Evolutionary conservation across 1,284 basidiomycete genomes (phyloP).

Genomic region (Microbotryomycetes sp.): DNA sequence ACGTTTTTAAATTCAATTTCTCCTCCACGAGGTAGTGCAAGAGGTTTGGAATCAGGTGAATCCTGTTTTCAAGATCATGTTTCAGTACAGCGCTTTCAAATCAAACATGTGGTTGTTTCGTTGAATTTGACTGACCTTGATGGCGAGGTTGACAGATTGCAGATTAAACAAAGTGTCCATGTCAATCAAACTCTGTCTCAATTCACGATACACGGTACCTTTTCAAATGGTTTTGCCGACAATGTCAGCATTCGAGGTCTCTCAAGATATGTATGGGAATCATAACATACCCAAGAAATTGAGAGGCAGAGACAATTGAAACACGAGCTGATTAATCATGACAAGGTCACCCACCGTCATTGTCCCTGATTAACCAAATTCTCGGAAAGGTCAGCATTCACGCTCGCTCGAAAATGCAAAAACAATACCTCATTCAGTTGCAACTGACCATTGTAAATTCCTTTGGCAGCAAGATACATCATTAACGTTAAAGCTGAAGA

Average conservation of each 20-base stretch:
- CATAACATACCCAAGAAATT: slow-evolving; percentile 71
- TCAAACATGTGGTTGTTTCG: not conserved
- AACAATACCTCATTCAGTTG: not conserved
- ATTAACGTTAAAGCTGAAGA: slow-evolving; percentile 84
- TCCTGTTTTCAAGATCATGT: slow-evolving; percentile 49
- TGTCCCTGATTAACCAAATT: slow-evolving; percentile 55
- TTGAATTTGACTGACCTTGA: slow-evolving; percentile 49
- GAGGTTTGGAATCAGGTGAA: slow-evolving; percentile 58
- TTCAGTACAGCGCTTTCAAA: not conserved
- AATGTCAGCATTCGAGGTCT: too few relatives aligned
- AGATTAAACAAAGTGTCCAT: slow-evolving; percentile 95
- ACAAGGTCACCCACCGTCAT: slow-evolving; percentile 98
- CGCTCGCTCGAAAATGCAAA: not conserved
- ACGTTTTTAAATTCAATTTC: slow-evolving; percentile 91
- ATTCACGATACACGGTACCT: slow-evolving; percentile 84
- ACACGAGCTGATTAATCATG: slow-evolving; percentile 98
- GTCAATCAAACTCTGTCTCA: slow-evolving; percentile 88
- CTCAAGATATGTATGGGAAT: not conserved
- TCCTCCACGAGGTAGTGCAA: slow-evolving; percentile 63
- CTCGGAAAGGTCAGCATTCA: too few relatives aligned
- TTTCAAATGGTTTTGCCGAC: not conserved
- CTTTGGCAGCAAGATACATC: slow-evolving; percentile 95
- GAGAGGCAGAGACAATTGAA: slow-evolving; percentile 89
- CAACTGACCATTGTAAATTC: slow-evolving; percentile 70
- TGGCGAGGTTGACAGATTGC: slow-evolving; percentile 70